Evolutionary conservation across 2,329 filamentous ascomycete genomes (phyloP).

Genomic region (Alternaria viburni): DNA sequence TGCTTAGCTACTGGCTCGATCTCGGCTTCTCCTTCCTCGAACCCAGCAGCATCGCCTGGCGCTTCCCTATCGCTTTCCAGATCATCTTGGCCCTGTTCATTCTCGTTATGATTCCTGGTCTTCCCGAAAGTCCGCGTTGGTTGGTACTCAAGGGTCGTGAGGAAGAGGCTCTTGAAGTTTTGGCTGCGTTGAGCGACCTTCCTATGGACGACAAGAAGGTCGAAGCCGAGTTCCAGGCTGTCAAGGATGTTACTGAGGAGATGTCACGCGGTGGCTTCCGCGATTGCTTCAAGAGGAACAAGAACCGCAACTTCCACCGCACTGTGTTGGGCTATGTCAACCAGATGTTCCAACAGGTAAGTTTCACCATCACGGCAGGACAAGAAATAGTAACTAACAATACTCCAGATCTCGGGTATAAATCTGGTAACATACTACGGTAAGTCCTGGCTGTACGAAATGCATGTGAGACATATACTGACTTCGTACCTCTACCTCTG

Average conservation of each 20-base stretch:
- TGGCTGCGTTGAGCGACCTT: slow-evolving; percentile 48
- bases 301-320: slow-evolving; percentile 54
- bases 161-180: slow-evolving; percentile 50
- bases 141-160: slow-evolving; percentile 60
- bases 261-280: slow-evolving; percentile 57
- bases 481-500: too few species aligned
- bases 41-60: slow-evolving; percentile 47
- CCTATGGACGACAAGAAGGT: slow-evolving; percentile 48
- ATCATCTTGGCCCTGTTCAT: slow-evolving; percentile 65
- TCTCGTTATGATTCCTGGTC: slow-evolving; percentile 55
- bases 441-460: too few species aligned
- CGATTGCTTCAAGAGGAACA: slow-evolving; percentile 65
- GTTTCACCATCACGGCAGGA: not conserved
- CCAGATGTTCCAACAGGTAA: slow-evolving; percentile 55
- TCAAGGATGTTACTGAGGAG: slow-evolving; percentile 48
- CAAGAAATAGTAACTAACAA: not conserved
- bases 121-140: slow-evolving; percentile 55
- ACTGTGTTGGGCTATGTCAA: slow-evolving; percentile 52
- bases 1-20: slow-evolving; percentile 52
- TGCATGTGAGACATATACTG: too few species aligned
- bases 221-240: slow-evolving; percentile 43
- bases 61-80: slow-evolving; percentile 63
- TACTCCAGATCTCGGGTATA: slow-evolving; percentile 48
- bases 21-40: slow-evolving; percentile 60
- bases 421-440: slow-evolving; percentile 54